Evolutionary conservation across 2,329 filamentous ascomycete species (phyloP).

Genomic region (Phialophora expanda): DNA sequence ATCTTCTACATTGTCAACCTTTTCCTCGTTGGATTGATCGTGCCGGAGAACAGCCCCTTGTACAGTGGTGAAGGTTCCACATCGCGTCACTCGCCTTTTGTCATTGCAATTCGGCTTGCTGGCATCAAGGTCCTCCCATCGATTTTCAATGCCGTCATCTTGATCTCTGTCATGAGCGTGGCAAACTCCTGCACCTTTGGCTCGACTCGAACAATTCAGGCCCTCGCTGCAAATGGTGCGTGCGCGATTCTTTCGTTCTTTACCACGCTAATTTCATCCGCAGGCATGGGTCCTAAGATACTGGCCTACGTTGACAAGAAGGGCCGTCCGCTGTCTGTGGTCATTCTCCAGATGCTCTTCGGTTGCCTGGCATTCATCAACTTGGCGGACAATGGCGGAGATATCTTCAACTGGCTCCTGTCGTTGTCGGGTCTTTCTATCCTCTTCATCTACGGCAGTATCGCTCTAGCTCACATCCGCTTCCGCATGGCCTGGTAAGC

Average conservation of each 20-base stretch:
- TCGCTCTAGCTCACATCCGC: constrained; percentile 70
- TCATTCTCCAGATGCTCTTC: constrained; percentile 68
- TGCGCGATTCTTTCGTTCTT: not conserved
- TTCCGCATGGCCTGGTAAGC: constrained; percentile 75
- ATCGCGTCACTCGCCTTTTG: constrained; percentile 82
- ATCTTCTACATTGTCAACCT: constrained; percentile 89
- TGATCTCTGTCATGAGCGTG: constrained; percentile 86
- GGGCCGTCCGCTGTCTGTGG: constrained; percentile 78
- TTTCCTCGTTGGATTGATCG: constrained; percentile 78
- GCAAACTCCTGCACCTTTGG: constrained; percentile 92
- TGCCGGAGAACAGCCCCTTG: constrained; percentile 56
- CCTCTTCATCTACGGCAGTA: constrained; percentile 70
- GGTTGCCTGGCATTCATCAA: constrained; percentile 81
- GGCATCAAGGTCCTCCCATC: constrained; percentile 81
- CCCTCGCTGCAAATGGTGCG: constrained; percentile 63
- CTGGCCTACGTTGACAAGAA: constrained; percentile 81
- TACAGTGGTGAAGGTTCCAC: constrained; percentile 69
- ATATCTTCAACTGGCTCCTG: constrained; percentile 78
- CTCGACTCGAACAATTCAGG: constrained; percentile 85
- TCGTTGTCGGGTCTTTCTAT: constrained; percentile 74
- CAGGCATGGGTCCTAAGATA: constrained; percentile 73
- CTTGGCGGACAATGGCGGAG: constrained; percentile 52
- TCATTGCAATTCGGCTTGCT: constrained; percentile 86
- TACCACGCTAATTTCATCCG: constrained; percentile 15
- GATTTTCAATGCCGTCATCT: constrained; percentile 93